Evolutionary conservation across 495 filamentous ascomycete species (phyloP).

Genomic region (Immersiella caudata): DNA sequence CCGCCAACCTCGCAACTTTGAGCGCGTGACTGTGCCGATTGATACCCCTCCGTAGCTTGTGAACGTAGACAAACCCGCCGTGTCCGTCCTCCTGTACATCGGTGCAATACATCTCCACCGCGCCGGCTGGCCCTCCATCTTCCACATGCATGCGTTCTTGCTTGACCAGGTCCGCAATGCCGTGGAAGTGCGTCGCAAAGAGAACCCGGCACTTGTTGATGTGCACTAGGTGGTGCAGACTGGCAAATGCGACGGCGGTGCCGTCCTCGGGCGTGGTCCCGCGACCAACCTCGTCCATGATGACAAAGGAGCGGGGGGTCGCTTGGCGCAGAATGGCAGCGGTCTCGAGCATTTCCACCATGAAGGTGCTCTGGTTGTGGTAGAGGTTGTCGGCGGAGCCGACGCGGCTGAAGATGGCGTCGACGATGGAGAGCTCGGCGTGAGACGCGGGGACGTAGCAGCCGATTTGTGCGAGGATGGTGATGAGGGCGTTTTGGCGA

Average conservation of each 20-base stretch:
- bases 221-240: constrained; percentile 76
- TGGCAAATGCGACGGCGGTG: constrained; percentile 84
- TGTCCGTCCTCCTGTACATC: constrained; percentile 72
- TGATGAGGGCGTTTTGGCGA: constrained; percentile 91
- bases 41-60: constrained; percentile 76
- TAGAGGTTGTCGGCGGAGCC: constrained; percentile 93
- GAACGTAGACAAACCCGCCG: constrained; percentile 80
- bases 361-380: constrained; percentile 92
- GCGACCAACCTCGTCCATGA: constrained; percentile 97
- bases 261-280: constrained; percentile 94
- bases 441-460: constrained; percentile 88
- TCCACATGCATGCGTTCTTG: constrained; percentile 37
- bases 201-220: constrained; percentile 76
- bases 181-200: constrained; percentile 96
- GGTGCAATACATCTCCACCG: constrained; percentile 84
- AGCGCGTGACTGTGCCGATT: constrained; percentile 88
- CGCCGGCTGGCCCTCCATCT: constrained; percentile 49
- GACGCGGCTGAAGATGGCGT: constrained; percentile 89
- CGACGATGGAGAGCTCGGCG: constrained; percentile 83
- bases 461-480: constrained; percentile 88
- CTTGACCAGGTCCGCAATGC: constrained; percentile 69
- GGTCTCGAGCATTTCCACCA: constrained; percentile 83
- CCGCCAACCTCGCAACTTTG: constrained; percentile 87
- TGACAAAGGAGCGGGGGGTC: constrained; percentile 78
- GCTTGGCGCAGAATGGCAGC: constrained; percentile 68